A percentile compares a stretch with the other conserved stretches of the same genome.
phyloP scores from a whole-genome alignment of 2,329 filamentous ascomycete species.

The Trichoderma koningiopsis region DNA sequence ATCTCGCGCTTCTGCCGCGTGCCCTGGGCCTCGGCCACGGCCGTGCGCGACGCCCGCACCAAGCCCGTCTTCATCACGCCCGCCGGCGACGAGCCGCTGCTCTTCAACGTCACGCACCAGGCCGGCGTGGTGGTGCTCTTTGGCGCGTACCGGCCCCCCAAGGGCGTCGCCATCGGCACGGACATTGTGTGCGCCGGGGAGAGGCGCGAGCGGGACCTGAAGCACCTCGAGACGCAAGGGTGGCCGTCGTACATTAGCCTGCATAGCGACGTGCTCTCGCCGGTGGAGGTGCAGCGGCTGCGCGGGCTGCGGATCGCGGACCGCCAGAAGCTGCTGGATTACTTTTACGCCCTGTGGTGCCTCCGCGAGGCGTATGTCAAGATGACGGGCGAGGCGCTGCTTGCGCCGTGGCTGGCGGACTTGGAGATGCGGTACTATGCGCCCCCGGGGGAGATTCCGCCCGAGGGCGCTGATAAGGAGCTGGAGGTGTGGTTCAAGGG shows the following conservation, averaged over 20 bases:
- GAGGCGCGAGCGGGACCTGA: constrained; percentile 62
- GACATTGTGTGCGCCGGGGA: constrained; percentile 78
- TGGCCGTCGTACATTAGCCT: constrained; percentile 71
- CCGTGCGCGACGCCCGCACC: constrained; percentile 57
- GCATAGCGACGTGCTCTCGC: constrained; percentile 69
- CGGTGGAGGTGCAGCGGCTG: constrained; percentile 63
- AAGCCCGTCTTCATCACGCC: constrained; percentile 58
- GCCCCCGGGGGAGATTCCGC: constrained; percentile 48
- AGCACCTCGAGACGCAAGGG: constrained; percentile 59
- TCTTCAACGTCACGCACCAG: constrained; percentile 80
- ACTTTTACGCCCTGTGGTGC: constrained; percentile 79
- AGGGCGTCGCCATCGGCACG: constrained; percentile 59
- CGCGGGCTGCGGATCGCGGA: constrained; percentile 46
- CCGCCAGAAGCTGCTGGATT: constrained; percentile 61
- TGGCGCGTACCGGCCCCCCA: constrained; percentile 48
- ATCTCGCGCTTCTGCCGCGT: constrained; percentile 61
- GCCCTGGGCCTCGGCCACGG: constrained; percentile 60
- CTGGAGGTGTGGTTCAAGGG: constrained; percentile 40
- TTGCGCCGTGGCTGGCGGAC: constrained; percentile 71
- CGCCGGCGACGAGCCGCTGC: constrained; percentile 52
- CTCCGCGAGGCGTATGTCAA: constrained; percentile 82
- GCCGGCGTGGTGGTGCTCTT: constrained; percentile 72
- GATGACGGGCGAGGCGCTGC: constrained; percentile 76
- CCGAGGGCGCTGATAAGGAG: constrained; percentile 20
- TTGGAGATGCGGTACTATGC: constrained; percentile 68